Evolutionary conservation across 306 rosid species (phyloP), one percentile per base, ranked within the genome.

Genomic region (Lathyrus aphaca): DNA sequence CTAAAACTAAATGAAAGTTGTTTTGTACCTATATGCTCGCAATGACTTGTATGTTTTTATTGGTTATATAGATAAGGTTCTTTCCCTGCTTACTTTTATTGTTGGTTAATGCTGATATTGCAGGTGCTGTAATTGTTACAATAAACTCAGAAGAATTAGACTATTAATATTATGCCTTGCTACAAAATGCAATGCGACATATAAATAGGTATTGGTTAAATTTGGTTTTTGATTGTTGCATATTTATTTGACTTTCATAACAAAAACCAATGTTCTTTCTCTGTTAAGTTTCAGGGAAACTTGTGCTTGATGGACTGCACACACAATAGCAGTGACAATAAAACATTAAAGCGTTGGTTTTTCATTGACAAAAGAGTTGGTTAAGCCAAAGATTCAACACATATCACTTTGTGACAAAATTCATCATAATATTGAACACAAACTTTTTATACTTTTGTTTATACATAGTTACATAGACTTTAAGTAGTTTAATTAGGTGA

Each of bases 341-440:
- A 84, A 78, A 85, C 96, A 49, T 70, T 90, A 83, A 93, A 90
- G 85, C 82, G 89, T 82, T 90, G 98, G 98, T 90, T 90, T 71
- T 93, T 93, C 86, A 88, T 88, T 13, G 98, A 93, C 81, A 88
- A 93, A 51, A 86, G 89, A 72, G 96, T 90, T 55, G 98, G 98
- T 70, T 93, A 69, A 78, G 73, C 37, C 23, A 48, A 58, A 55
- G 50, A 39, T 58, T 73, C 6, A 11, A 30, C 37, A 64, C 23
- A 63, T 18, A 76, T 55, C 71, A 32, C 40, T 55, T 37, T 16
- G 27, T 79, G 32, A 53, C 69, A 30, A 21, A 70, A 59, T 55
- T 39, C 25, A 49, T 17, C 25, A 37, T 27, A 44, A 38, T 27
- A 72, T 49, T 29, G 46, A 7, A 32, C 42, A 27, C 45, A 12